A percentile compares a stretch with the other conserved stretches of the same genome.
Conservation (phyloP, 1,284 basidiomycete species). For the Coniferiporia weirii region DNA sequence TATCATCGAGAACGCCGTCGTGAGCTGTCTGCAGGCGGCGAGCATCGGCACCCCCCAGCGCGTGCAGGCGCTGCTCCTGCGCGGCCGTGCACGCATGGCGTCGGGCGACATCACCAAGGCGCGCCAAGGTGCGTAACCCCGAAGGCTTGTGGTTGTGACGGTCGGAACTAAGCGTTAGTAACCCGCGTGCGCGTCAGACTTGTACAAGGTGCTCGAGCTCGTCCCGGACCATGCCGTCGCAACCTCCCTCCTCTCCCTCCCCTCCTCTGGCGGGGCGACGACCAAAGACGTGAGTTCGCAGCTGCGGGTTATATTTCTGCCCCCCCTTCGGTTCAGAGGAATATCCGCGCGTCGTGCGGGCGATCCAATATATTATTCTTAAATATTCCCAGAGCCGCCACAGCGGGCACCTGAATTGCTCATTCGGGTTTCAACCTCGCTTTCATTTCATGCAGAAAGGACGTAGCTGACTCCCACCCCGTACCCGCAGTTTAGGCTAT, state of each 20-base stretch:
- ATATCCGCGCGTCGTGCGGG: too few species aligned
- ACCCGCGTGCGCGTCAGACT: slow-evolving; percentile 38
- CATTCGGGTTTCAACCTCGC: too few species aligned
- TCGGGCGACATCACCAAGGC: slow-evolving; percentile 55
- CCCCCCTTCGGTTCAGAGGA: too few species aligned
- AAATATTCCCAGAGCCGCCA: too few species aligned
- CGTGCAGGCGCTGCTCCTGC: slow-evolving; percentile 55
- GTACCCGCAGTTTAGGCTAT: slow-evolving; percentile 13
- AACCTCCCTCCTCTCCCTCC: slow-evolving; percentile 35
- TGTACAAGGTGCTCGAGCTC: slow-evolving; percentile 55
- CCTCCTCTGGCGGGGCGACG: slow-evolving; percentile 33
- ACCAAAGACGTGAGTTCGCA: slow-evolving; percentile 23
- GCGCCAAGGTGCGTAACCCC: slow-evolving; percentile 52
- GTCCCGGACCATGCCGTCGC: slow-evolving; percentile 69
- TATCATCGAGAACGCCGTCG: slow-evolving; percentile 67
- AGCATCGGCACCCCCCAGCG: slow-evolving; percentile 47
- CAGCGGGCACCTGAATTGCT: too few species aligned
- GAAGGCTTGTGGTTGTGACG: slow-evolving; percentile 21
- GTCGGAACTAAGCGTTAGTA: too few species aligned
- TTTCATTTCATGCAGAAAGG: too few species aligned
- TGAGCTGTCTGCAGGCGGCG: slow-evolving; percentile 58
- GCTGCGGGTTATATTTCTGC: too few species aligned
- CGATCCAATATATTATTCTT: too few species aligned
- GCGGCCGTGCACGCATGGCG: slow-evolving; percentile 56
- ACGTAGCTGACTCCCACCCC: too few species aligned